Evolutionary conservation across 139 green algal genomes (phyloP).

Genomic region (Deuterostichococcus epilithicus): DNA sequence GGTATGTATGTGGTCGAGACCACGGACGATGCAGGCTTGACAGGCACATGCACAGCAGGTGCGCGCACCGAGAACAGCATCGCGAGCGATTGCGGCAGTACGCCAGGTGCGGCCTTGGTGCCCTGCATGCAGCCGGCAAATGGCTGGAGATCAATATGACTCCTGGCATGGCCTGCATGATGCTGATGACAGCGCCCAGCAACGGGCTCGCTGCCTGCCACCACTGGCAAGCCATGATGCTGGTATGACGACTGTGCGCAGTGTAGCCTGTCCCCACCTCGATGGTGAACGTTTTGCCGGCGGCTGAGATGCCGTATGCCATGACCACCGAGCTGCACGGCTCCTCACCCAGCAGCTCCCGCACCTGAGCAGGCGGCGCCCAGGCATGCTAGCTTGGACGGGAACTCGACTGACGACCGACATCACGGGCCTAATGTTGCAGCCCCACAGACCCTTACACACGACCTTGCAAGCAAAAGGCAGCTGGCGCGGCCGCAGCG

Average conservation of each 20-base stretch:
- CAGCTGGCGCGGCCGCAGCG: too few species aligned
- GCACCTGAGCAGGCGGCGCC: slow-evolving; percentile 25
- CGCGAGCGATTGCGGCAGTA: slow-evolving; percentile 56
- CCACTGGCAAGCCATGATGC: background rate
- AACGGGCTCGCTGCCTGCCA: background rate
- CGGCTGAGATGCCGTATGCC: slow-evolving; percentile 75
- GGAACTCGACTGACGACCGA: background rate
- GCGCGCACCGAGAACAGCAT: slow-evolving; percentile 49
- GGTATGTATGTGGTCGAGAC: too few species aligned
- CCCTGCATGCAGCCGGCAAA: slow-evolving; percentile 38
- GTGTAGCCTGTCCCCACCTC: slow-evolving; percentile 17
- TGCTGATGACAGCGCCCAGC: background rate
- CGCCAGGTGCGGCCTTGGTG: slow-evolving; percentile 42
- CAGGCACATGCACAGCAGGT: slow-evolving; percentile 6
- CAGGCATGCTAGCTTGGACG: background rate
- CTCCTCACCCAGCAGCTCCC: slow-evolving; percentile 37
- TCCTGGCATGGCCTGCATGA: background rate
- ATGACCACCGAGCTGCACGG: slow-evolving; percentile 57
- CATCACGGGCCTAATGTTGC: background rate
- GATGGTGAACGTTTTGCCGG: slow-evolving; percentile 81
- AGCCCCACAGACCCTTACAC: slow-evolving; percentile 6
- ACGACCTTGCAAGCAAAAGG: too few species aligned
- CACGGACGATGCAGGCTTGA: too few species aligned
- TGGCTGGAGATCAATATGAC: slow-evolving; percentile 5
- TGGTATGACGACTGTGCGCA: too few species aligned